Base-by-base conservation (phyloP, 139 green algal species). In the Chlorella sp. region DNA sequence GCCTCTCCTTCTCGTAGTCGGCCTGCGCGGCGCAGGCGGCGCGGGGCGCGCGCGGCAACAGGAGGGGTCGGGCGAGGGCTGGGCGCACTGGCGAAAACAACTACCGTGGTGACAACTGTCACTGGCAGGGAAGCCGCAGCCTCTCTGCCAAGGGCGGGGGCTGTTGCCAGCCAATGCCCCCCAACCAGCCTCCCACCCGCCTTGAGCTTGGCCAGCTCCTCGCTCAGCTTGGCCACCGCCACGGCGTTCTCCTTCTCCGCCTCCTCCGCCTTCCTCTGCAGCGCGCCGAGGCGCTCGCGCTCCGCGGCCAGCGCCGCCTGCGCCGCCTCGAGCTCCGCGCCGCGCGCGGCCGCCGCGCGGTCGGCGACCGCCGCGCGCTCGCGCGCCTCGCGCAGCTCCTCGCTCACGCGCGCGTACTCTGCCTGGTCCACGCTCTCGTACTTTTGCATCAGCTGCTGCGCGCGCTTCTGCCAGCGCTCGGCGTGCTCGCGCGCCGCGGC, bases 401-500 rank as follows among this genome's bases (percentile, higher is more conserved):
- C 53, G n/a, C 68, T 29, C 41, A 89, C 79, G 19, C 79, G 63
- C 53, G 83, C 65, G 74, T 90, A 67, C 73, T 90, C 85, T 11
- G 60, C 70, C 33, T 70, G 59, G 55, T 90, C 85, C 62, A 89
- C 83, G 36, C 63, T 67, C 11, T 82, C 79, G 50, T 86, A 87
- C 67, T 88, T 89, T 27, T 84, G 67, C 59, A 82, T 83, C 66
- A 90, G 55, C 62, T 86, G 65, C 63, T 85, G 65, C 40, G 77
- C 73, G 21, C 85, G 70, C 55, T 75, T 79, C 71, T 89, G 69
- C 85, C 85, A 90, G 0, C 79, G 71, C 38, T 77, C 71, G 5
- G 58, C 77, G 43, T 77, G 48, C 50, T 83, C 82, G 9, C 59
- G 64, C 33, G 59, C 62, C 1, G 29, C 45, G 14, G 31, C 40